Evolutionary conservation across 1,284 basidiomycete species (phyloP).

Genomic region (Trichosporon ovoides): DNA sequence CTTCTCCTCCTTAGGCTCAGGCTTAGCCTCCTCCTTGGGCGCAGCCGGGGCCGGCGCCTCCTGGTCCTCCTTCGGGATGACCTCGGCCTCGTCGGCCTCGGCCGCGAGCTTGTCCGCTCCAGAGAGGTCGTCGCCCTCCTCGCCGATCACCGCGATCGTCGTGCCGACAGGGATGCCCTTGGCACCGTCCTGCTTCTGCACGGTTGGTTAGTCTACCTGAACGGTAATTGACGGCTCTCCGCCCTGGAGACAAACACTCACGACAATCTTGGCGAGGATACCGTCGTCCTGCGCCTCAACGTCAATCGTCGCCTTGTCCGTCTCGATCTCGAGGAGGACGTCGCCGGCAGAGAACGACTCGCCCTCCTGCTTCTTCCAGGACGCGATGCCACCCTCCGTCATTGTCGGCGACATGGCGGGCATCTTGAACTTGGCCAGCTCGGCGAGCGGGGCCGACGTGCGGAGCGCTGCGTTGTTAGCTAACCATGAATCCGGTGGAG

Average conservation of each 20-base stretch:
- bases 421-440: constrained; percentile 88
- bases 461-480: constrained; percentile 61
- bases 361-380: constrained; percentile 96
- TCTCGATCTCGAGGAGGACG: constrained; percentile 78
- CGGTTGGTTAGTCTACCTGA: background rate
- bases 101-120: constrained; percentile 72
- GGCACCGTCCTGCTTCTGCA: constrained; percentile 60
- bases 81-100: constrained; percentile 42
- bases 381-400: constrained; percentile 96
- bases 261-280: constrained; percentile 78
- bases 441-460: constrained; percentile 68
- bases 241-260: constrained; percentile 43
- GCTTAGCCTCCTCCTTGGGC: too few relatives aligned
- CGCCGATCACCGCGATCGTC: constrained; percentile 81
- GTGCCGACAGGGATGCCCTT: constrained; percentile 83
- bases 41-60: constrained; percentile 23
- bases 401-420: constrained; percentile 99
- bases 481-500: too few relatives aligned
- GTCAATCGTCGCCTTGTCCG: constrained; percentile 98
- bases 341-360: constrained; percentile 84
- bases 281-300: constrained; percentile 98
- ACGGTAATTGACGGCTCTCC: background rate
- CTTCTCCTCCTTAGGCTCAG: constrained; percentile 12
- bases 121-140: constrained; percentile 89
- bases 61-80: constrained; percentile 43